Evolutionary conservation across 225 moss, liverwort and hornwort species (phyloP).

Genomic region (Takakia lepidozioides): DNA sequence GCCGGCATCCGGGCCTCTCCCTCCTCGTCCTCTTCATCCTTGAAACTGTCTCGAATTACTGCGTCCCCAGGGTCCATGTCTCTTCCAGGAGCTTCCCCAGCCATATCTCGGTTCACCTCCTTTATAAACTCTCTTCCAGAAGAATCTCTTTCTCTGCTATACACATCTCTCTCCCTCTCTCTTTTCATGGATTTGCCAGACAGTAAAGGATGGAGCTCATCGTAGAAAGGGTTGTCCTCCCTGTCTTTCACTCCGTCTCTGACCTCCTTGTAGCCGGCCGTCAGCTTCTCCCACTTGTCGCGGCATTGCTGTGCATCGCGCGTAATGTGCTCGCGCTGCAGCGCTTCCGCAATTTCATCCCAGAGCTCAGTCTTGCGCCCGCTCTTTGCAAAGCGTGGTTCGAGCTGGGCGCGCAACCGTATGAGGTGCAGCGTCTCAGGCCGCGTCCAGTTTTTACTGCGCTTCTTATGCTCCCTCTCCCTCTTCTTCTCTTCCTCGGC

Average conservation of each 20-base stretch:
- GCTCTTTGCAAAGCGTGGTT: constrained; percentile 79
- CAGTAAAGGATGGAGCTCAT: constrained; percentile 72
- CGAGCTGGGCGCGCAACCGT: constrained; percentile 68
- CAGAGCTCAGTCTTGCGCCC: constrained; percentile 92
- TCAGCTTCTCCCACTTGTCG: constrained; percentile 97
- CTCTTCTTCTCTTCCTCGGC: constrained; percentile 81
- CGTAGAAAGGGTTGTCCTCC: constrained; percentile 84
- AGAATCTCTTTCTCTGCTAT: constrained; percentile 15
- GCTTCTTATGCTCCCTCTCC: constrained; percentile 80
- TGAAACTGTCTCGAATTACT: constrained; percentile 6
- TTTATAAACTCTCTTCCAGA: constrained; percentile 16
- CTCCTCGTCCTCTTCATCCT: constrained; percentile 27
- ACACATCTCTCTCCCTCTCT: constrained; percentile 49
- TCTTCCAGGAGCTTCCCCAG: constrained; percentile 5
- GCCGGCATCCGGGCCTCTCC: constrained; percentile 18
- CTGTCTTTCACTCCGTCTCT: constrained; percentile 77
- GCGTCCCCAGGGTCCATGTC: constrained; percentile 3
- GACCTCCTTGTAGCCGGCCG: constrained; percentile 90
- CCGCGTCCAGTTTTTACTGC: constrained; percentile 94
- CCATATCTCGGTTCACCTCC: constrained; percentile 1
- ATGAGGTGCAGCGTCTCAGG: constrained; percentile 81
- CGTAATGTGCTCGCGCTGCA: constrained; percentile 65
- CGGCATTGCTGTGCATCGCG: constrained; percentile 90
- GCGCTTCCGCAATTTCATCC: constrained; percentile 81
- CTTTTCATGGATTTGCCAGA: constrained; percentile 87